Conservation (phyloP, 495 filamentous ascomycete species). For the Usnea hakonensis region DNA sequence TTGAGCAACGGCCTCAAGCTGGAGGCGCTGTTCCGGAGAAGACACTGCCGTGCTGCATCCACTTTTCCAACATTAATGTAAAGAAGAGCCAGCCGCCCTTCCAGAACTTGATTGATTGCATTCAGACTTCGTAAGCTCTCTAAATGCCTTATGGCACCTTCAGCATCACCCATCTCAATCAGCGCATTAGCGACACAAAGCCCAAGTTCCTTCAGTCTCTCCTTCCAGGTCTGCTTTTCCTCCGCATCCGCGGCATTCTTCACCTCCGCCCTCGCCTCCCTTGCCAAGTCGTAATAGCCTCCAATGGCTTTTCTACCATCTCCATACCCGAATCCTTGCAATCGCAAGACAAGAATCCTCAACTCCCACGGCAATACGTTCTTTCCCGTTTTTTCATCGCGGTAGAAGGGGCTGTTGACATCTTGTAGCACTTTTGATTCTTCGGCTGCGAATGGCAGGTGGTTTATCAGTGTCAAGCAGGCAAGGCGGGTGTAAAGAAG, state of each 20-base stretch:
- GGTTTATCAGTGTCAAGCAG: constrained; percentile 67
- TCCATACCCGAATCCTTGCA: constrained; percentile 76
- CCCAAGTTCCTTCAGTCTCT: constrained; percentile 63
- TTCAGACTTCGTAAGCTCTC: constrained; percentile 30
- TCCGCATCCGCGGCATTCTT: constrained; percentile 28
- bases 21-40: constrained; percentile 30
- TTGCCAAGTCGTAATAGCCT: constrained; percentile 77
- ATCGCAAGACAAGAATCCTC: constrained; percentile 66
- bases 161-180: constrained; percentile 85
- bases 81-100: constrained; percentile 53
- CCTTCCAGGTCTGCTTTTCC: constrained; percentile 55
- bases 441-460: constrained; percentile 67
- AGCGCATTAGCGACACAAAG: constrained; percentile 70
- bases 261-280: constrained; percentile 59
- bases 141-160: constrained; percentile 65
- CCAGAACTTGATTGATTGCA: constrained; percentile 27
- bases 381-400: constrained; percentile 40
- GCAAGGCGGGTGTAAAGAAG: constrained; percentile 77
- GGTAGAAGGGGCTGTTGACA: constrained; percentile 62
- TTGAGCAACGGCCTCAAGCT: constrained; percentile 57
- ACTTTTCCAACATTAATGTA: constrained; percentile 71
- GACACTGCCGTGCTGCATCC: constrained; percentile 49
- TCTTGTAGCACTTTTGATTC: constrained; percentile 82
- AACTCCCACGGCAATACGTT: constrained; percentile 70
- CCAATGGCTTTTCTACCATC: constrained; percentile 80